Base-by-base conservation (phyloP, 2,329 filamentous ascomycete genomes). In the Alternaria sp. region DNA sequence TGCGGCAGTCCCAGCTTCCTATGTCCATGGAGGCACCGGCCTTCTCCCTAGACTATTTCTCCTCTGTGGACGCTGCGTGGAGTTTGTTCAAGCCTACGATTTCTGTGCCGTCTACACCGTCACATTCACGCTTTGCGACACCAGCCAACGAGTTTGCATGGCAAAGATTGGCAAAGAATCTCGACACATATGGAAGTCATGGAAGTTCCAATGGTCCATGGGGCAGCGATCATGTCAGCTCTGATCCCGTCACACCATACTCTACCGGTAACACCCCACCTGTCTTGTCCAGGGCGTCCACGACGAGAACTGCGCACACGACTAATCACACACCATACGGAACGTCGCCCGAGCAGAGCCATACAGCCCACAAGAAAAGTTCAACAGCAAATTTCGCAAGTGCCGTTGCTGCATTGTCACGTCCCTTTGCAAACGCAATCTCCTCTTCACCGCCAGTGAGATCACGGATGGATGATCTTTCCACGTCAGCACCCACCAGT, bases 261-360 rank as follows among this genome's bases (percentile, higher is more conserved):
- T 86, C 85, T 3, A 84, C 82, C 1, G 83, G 83, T 16, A 82
- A 80, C 22, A 86, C 85, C 3, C 85, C 85, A 46, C 85, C 85
- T 5, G 74, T 78, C 25, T 67, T 79, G 38, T 80, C 81, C 27
- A 81, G 82, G 53, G 70, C 76, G 22, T 74, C 74, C 22, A 79
- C 77, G 12, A 64, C 72, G 48, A 79, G 79, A 18, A 78, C 64
- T 34, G 58, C 67, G 12, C 69, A 68, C 8, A 74, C 81, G 14
- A 73, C 77, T 22, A 72, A 73, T 8, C 78, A 84, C 44, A 77
- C 76, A 4, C 74, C 81, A 30, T 76, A 80, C 22, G 79, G 81
- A 11, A 82, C 77, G 10, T 81, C 79, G 12, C 79, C 80, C 18
- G 80, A 81, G 57, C 75, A 78, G 28, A 73, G 65, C n/a, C 75